Base-by-base conservation (phyloP, 768 basidiomycete genomes). In the Rhodosporidiobolus odoratus region DNA sequence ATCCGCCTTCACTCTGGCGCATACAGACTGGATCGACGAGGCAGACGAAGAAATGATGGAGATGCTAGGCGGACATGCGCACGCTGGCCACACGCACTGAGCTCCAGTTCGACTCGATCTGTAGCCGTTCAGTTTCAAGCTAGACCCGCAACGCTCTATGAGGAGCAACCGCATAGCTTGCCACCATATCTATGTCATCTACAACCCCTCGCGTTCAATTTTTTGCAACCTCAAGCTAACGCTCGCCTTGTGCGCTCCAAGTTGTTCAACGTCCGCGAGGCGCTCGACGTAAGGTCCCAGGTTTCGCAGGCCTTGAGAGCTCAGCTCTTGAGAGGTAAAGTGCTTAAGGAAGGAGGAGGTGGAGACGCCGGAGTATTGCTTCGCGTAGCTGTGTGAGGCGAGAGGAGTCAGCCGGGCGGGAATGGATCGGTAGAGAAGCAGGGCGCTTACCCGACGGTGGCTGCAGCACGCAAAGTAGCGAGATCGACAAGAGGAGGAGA, bases 301-400 rank as follows among this genome's bases (percentile, higher is more conserved):
- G 19, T 75, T 81, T 75, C 83, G 83, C 65, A 99, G 82, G 23
- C 96, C 96, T 10, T 84, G 86, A 25, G 83, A 79, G 16, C 92
- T 89, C 32, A 98, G 85, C 79, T 96, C 90, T 79, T 98, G 96
- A 9, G 92, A 93, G 21, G 96, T 99, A 76, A 98, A 97, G 79
- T 98, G 90, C 80, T 99, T 99, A 79, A 97, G 94, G 89, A 98
- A 99, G 2, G 92, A 93, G 15, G 86, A 83, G 1, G 95, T 97
- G 82, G 95, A 97, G 75, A 99, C 96, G 8, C 96, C 96, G 75
- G 93, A 96, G 83, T 94, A 99, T 79, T 98, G 96, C 59, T 92
- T 87, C 32, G 96, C 96, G 79, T 93, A 99, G 32, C 95, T 61
- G n/a, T 1, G 27, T 6, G 93, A 69, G 45, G 2, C 32, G 23